Conservation (phyloP, 2,329 filamentous ascomycete genomes). For the Capronia coronata region DNA sequence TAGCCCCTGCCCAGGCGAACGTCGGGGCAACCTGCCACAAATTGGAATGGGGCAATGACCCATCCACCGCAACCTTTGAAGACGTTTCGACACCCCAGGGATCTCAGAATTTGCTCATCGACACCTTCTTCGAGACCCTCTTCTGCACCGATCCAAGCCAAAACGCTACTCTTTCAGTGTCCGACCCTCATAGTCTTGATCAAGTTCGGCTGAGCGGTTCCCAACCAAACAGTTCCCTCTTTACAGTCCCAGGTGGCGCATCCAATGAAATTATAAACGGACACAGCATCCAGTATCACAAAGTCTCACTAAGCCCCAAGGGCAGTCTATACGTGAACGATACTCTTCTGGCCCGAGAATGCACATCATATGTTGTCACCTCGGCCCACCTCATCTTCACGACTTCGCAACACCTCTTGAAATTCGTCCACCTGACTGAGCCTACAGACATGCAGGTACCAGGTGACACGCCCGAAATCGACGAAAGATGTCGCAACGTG, state of each 20-base stretch:
- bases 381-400: conserved; percentile 81
- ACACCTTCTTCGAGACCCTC: conserved; percentile 13
- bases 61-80: conserved; percentile 1
- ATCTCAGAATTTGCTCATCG: conserved; percentile 16
- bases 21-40: conserved; percentile 32
- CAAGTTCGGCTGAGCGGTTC: conserved; percentile 2
- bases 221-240: conserved; percentile 16
- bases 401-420: conserved; percentile 84
- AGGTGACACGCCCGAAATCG: conserved; percentile 78
- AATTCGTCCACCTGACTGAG: conserved; percentile 74
- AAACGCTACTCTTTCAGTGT: conserved; percentile 7
- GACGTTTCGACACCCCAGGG: conserved; percentile 1
- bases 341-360: conserved; percentile 69
- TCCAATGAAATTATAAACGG: conserved; percentile 7
- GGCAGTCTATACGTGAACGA: conserved; percentile 75
- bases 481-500: conserved; percentile 85
- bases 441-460: conserved; percentile 55
- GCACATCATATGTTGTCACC: conserved; percentile 83
- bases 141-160: conserved; percentile 10
- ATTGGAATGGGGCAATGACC: conserved; percentile 3
- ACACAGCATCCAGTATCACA: conserved; percentile 14
- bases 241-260: neutral
- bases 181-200: neutral
- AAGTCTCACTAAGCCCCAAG: conserved; percentile 62
- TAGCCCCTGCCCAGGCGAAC: conserved; percentile 32